Base-by-base conservation (phyloP, 768 basidiomycete species). In the Suillus discolor region DNA sequence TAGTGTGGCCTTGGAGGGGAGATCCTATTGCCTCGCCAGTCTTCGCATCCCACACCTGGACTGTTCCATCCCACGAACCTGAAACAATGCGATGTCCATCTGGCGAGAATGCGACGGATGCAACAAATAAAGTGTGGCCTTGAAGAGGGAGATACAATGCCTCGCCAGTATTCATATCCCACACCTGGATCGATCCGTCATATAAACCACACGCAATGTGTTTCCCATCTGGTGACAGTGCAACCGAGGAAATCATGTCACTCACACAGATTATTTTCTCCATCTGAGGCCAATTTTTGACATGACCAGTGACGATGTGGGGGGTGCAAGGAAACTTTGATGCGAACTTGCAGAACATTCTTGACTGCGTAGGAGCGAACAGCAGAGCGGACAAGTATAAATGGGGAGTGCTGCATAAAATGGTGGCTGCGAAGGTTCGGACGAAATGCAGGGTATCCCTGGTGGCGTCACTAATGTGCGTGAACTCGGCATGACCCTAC, bases 11-110 rank as follows among this genome's bases (percentile, higher is more conserved):
- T 42, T 7, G 23, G 31, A 68, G 69, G 1, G 66, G 70, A 1
- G 68, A 69, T 57, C 44, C 55, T 64, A 75, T 45, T 11, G 66
- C 65, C 25, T 65, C 69, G 2, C 62, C 39, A 47, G 74, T 72
- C 16, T 54, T 18, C 25, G 11, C 39, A 44, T 61, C 60, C 60
- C 60, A 61, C 12, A 61, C 60, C 8, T 13, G 60, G 18, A 61
- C 3, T 8, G 25, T 51, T 0, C 3, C 0, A 13, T 51, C 23
- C 15, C 0, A 15, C 25, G 49, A 51, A 1, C 76, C 74, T 0
- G 76, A 76, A 6, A 71, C 66, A 39, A 78, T 67, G 49, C 63
- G 65, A 41, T 23, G 64, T 8, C 77, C 76, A 20, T 78, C 75
- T 0, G 61, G 34, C 4, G 74, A 74, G 57, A 78, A 75, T 1